These are phyloP conservation scores for Papiliotrema nemorosa DNA, from an alignment of 1,284 basidiomycete species.

Conservation along the genomic window DNA sequence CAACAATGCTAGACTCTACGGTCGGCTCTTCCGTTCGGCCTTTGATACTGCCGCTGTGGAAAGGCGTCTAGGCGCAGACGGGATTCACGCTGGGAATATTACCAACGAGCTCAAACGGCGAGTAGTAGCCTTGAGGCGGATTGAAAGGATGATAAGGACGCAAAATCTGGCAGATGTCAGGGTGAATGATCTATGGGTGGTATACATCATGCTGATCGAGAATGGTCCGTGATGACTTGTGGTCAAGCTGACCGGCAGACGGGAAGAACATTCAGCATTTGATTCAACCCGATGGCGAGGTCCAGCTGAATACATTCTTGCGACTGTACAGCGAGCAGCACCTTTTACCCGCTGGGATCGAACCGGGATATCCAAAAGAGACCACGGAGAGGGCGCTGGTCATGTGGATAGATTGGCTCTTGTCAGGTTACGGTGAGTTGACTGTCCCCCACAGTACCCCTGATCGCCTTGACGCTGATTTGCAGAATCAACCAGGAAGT, in stretches of 20 bases:
- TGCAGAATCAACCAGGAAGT: background rate
- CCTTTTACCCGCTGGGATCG: conserved; percentile 38
- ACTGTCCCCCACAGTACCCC: too few relatives aligned
- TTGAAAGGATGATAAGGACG: conserved; percentile 22
- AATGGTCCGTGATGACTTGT: conserved; percentile 50
- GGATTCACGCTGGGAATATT: conserved; percentile 21
- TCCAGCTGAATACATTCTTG: conserved; percentile 32
- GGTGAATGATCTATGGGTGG: conserved; percentile 55
- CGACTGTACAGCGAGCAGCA: conserved; percentile 41
- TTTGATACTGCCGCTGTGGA: conserved; percentile 61
- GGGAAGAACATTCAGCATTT: conserved; percentile 66
- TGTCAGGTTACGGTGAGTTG: conserved; percentile 42
- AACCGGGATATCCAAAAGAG: conserved; percentile 48
- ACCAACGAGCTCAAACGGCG: conserved; percentile 38
- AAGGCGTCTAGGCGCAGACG: conserved; percentile 53
- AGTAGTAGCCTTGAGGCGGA: conserved; percentile 25
- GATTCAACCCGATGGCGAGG: conserved; percentile 46
- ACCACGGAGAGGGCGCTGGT: conserved; percentile 46
- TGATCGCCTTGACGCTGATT: too few relatives aligned
- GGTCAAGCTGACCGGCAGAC: conserved; percentile 42
- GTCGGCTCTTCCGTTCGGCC: conserved; percentile 58
- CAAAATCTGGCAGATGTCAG: conserved; percentile 23
- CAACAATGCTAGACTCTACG: conserved; percentile 59
- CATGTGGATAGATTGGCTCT: conserved; percentile 51
- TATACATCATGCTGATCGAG: conserved; percentile 66